Evolutionary conservation across 2,329 filamentous ascomycete genomes (phyloP).

Genomic region (Colletotrichum falcatum): DNA sequence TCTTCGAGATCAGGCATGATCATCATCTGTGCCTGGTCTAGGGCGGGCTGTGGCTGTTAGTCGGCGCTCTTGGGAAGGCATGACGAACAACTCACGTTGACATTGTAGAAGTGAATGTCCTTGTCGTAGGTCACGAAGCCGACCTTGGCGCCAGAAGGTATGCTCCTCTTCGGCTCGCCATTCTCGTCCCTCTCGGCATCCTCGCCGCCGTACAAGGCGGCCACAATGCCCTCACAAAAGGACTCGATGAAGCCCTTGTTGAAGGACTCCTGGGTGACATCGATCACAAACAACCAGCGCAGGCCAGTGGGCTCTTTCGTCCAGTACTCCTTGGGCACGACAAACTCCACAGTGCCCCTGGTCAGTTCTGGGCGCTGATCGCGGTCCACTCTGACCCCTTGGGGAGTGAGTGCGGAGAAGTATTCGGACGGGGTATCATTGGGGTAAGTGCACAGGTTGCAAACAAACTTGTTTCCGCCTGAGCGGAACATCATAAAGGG

Average conservation of each 20-base stretch:
- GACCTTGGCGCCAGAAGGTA: conserved; percentile 86
- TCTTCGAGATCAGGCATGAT: conserved; percentile 98
- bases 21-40: conserved; percentile 95
- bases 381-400: conserved; percentile 88
- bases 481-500: conserved; percentile 98
- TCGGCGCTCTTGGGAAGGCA: not conserved
- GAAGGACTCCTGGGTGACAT: conserved; percentile 91
- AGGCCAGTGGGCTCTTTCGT: conserved; percentile 91
- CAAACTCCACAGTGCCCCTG: conserved; percentile 93
- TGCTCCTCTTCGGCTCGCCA: conserved; percentile 63
- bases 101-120: conserved; percentile 98
- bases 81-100: conserved; percentile 72
- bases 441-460: conserved; percentile 97
- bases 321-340: conserved; percentile 99
- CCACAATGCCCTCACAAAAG: conserved; percentile 89
- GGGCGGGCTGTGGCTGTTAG: conserved; percentile 63
- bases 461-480: conserved; percentile 96
- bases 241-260: conserved; percentile 92
- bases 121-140: conserved; percentile 97
- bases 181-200: conserved; percentile 65
- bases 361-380: conserved; percentile 90
- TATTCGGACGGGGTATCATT: conserved; percentile 95
- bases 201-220: conserved; percentile 82
- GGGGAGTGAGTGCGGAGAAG: conserved; percentile 89
- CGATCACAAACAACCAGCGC: conserved; percentile 90